Evolutionary conservation across 768 basidiomycete genomes (phyloP).

Genomic region (Chlorophyllum brunneum): DNA sequence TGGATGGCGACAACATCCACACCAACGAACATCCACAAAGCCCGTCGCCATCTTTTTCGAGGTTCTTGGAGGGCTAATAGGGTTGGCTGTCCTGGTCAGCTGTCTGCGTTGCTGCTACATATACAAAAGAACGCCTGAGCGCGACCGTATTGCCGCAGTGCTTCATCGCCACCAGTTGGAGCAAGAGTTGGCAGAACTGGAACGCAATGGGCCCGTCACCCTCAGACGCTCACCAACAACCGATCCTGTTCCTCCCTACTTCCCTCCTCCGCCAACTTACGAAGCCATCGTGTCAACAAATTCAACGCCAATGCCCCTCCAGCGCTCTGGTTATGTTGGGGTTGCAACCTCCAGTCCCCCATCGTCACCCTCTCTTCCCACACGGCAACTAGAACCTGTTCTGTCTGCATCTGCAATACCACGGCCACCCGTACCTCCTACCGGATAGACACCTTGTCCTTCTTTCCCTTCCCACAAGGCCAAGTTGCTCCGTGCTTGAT

Average conservation of each 20-base stretch:
- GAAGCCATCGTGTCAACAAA: conserved; percentile 11
- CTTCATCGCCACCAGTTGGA: conserved; percentile 44
- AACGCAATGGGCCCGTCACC: conserved; percentile 28
- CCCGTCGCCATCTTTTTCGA: conserved; percentile 41
- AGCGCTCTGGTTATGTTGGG: conserved; percentile 14
- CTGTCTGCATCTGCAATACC: conserved; percentile 11
- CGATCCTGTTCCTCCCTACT: conserved; percentile 51
- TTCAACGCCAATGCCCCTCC: not conserved
- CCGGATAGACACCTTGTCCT: conserved; percentile 16
- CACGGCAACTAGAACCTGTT: not conserved
- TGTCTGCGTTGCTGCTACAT: conserved; percentile 38
- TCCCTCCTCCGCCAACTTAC: conserved; percentile 48
- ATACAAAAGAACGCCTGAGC: conserved; percentile 41
- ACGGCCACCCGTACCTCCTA: conserved; percentile 12
- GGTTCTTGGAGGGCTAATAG: conserved; percentile 39
- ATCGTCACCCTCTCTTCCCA: not conserved
- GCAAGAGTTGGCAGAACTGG: conserved; percentile 46
- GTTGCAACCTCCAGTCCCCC: conserved; percentile 15
- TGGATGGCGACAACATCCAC: conserved; percentile 6
- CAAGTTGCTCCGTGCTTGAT: not conserved
- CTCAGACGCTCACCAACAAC: conserved; percentile 26
- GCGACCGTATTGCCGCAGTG: conserved; percentile 39
- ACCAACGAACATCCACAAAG: conserved; percentile 20
- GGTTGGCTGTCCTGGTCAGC: conserved; percentile 29
- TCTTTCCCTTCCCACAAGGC: not conserved